Evolutionary conservation across 1,284 basidiomycete genomes (phyloP), one percentile per base, ranked within the genome.

Genomic region (Ustilago cynodontis): DNA sequence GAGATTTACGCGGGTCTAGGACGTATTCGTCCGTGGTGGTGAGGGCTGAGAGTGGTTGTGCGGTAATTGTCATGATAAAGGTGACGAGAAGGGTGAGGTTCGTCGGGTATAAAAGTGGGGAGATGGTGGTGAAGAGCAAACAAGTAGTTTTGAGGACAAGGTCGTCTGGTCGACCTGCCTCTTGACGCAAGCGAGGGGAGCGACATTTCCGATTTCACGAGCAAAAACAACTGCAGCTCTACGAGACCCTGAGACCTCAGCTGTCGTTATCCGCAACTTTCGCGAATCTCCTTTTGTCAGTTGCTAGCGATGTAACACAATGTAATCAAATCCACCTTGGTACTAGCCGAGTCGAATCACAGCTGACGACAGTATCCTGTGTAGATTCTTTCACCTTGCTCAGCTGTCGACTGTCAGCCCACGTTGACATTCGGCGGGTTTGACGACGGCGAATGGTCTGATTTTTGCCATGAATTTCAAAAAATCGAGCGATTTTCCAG

Each of bases 1-100:
- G 47, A 1, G 67, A 66, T 31, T 76, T 76, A 60, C 68, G 65
- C 16, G 73, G 73, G 11, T 76, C 73, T 8, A 76, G 45, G 18
- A 57, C 68, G 35, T 65, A 52, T 4, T 67, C 61, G 53, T 67
- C 65, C 5, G 61, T 39, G 52, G 37, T 14, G 29, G 5, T 35
- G 56, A 53, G 45, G 3, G 57, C 31, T 2, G 53, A 11, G 3
- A 53, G 26, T 16, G 68, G 33, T 3, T 64, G 68, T 29, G 57
- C 26, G n/a, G 61, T 33, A 14, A 53, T 49, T 11, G 62, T 53
- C 68, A 70, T 69, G 20, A 24, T 60, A 13, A 28, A 24, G 31
- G 20, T 20, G 39, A 24, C 54, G 37, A 56, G 39, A 56, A 39
- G n/a, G 20, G n/a, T n/a, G 39, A 35, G 39, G 20, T 29, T 28